phyloP scores from a whole-genome alignment of 2,329 filamentous ascomycete genomes.

The Diaporthe vexans region DNA sequence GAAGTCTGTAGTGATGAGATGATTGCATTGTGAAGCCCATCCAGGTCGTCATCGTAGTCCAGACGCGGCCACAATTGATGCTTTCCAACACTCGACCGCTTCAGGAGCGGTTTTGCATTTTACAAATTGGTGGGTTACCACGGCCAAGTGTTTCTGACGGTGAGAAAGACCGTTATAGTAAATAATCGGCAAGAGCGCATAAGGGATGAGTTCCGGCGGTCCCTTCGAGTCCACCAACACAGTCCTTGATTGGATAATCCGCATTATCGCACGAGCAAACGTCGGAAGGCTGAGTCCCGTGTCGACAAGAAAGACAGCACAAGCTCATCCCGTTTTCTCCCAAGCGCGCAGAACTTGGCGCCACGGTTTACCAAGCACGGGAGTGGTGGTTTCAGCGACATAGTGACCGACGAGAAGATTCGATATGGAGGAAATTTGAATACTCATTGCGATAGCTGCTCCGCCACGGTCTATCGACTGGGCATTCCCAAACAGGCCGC shows the following conservation, averaged over 20 bases:
- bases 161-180: neutral
- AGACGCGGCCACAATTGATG: neutral
- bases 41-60: neutral
- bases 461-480: slow-evolving; percentile 14
- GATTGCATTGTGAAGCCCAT: neutral
- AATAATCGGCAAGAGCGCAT: slow-evolving; percentile 1
- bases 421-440: neutral
- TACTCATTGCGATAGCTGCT: slow-evolving; percentile 3
- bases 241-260: neutral
- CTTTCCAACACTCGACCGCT: neutral
- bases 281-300: slow-evolving; percentile 9
- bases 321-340: neutral
- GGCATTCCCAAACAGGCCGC: slow-evolving; percentile 24
- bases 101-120: slow-evolving; percentile 21
- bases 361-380: slow-evolving; percentile 19
- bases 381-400: slow-evolving; percentile 20
- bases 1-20: slow-evolving; percentile 19
- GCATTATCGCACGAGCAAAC: slow-evolving; percentile 25
- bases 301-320: slow-evolving; percentile 12
- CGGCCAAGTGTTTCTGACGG: slow-evolving; percentile 27
- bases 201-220: neutral
- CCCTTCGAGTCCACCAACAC: neutral
- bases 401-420: neutral
- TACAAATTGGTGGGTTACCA: slow-evolving; percentile 12
- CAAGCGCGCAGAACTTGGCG: neutral